phyloP scores from a whole-genome alignment of 1,284 basidiomycete species.

The Mycena sp. region DNA sequence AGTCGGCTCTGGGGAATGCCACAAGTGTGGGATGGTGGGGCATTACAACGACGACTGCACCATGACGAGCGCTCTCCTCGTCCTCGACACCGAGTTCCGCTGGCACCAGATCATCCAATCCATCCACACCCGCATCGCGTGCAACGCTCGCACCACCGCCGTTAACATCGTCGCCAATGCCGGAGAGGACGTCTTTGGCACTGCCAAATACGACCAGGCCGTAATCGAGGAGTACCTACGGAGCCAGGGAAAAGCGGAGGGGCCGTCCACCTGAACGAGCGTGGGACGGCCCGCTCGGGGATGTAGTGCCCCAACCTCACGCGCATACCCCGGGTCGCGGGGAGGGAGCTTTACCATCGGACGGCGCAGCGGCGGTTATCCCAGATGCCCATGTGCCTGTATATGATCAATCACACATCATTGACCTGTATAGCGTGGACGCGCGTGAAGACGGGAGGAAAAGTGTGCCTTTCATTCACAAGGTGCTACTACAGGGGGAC shows the following conservation, averaged over 20 bases:
- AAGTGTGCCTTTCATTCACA: slow-evolving; percentile 13
- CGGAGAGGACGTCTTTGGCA: neutral
- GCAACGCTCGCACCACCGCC: neutral
- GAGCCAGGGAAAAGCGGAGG: no score
- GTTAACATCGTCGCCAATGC: neutral
- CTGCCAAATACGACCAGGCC: no score
- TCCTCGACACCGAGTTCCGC: neutral
- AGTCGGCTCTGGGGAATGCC: no score
- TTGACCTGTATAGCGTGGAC: slow-evolving; percentile 23
- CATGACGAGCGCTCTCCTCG: neutral
- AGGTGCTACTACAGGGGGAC: neutral
- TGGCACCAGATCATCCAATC: neutral
- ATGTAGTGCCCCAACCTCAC: no score
- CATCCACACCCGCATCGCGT: no score
- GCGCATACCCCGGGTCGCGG: no score
- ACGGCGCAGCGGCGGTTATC: slow-evolving; percentile 3
- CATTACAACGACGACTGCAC: no score
- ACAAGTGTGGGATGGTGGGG: no score
- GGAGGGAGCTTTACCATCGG: slow-evolving; percentile 1
- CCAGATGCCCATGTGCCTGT: slow-evolving; percentile 7
- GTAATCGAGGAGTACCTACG: no score
- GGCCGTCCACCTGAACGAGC: no score
- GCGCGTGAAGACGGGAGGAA: neutral
- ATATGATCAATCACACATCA: slow-evolving; percentile 4
- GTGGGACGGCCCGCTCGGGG: no score